Conservation (phyloP, 305 asterid species). For the Fraxinus sp. region DNA sequence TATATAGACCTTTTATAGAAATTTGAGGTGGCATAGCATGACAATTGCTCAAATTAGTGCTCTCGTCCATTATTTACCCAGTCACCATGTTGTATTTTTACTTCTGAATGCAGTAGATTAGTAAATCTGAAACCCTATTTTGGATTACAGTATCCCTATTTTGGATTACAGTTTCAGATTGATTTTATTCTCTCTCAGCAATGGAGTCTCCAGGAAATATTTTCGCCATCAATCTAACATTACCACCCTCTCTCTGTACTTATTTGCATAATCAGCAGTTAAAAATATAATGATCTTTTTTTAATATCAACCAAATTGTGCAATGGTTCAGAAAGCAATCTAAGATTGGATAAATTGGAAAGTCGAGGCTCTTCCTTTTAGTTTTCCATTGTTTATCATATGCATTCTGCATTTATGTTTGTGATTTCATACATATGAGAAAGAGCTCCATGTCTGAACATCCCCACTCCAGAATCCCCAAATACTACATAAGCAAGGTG, state of each 20-base stretch:
- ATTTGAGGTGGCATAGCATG: constrained; percentile 2
- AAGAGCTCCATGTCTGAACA: background rate
- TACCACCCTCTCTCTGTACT: background rate
- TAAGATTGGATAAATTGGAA: background rate
- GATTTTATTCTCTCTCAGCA: background rate
- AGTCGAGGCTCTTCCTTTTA: background rate
- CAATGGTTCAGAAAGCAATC: background rate
- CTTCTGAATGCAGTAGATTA: background rate
- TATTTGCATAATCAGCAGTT: background rate
- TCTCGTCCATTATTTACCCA: background rate
- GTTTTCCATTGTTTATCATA: background rate
- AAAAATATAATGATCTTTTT: background rate
- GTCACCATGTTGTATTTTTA: background rate
- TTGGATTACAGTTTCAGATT: background rate
- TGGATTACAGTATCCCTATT: background rate
- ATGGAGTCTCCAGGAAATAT: background rate
- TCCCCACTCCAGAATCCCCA: background rate
- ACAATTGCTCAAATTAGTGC: background rate
- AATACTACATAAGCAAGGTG: background rate
- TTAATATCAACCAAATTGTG: background rate
- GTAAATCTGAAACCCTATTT: background rate
- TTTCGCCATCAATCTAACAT: background rate
- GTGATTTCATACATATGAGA: background rate
- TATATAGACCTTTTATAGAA: background rate
- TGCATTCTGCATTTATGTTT: background rate